Evolutionary conservation across 2,329 filamentous ascomycete species (phyloP), one percentile per base, ranked within the genome.

Genomic region (Stagonosporopsis vannaccii): DNA sequence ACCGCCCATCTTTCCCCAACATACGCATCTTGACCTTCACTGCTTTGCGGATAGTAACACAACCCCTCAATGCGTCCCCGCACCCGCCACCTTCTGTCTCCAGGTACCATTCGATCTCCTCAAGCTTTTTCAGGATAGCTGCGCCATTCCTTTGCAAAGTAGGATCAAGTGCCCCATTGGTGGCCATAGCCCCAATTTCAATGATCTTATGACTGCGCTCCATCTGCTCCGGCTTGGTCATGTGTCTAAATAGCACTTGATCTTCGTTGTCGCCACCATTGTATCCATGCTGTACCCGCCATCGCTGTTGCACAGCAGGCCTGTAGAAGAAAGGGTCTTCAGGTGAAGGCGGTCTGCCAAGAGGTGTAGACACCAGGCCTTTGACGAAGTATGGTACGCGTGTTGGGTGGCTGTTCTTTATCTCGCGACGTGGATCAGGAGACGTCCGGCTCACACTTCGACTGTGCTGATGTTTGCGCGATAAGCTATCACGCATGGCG

Each of bases 121-220:
- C 59, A 35, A 71, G 25, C 12, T 63, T 63, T 43, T 44, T 57
- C 43, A 68, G 11, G 0, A 30, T 41, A 22, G 5, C 40, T 20
- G n/a, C 22, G 15, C 35, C 22, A 19, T 22, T 11, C 2, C 17
- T 36, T 19, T 51, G 32, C 11, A 48, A 6, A 8, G 6, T 19
- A 4, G 56, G 49, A 20, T 58, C 51, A 19, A 61, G 20, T 15
- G 43, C 49, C 2, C 19, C 25, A 5, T 42, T 54, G 15, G 70
- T 67, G 25, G 61, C 62, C 57, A 74, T 63, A 4, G 70, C 69
- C 8, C 72, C 72, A 13, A 75, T 63, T 41, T 75, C 66, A 33
- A 75, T 70, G 22, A 75, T 58, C 13, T 59, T 60, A 7, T 46
- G 43, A 44, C 71, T 73, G 15, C 59, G 46, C 13, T 45, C 46